Evolutionary conservation across 345 rosid genomes (phyloP).

Genomic region (Carallia pectinifolia): DNA sequence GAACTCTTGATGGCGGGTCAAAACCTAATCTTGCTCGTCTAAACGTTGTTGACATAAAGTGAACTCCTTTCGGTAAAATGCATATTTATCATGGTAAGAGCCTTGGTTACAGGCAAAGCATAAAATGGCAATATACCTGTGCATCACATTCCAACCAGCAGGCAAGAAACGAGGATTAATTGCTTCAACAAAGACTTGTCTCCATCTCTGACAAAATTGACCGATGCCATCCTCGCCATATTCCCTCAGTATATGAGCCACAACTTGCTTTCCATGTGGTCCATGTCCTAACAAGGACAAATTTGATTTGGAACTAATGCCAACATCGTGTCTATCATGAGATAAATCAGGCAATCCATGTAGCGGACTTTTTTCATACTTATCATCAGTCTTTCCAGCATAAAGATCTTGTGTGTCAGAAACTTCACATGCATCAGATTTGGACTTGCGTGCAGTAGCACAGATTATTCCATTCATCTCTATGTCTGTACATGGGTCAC

Average conservation of each 20-base stretch:
- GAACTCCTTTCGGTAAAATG: background rate
- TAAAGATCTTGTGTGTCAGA: conserved; percentile 24
- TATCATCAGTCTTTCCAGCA: conserved; percentile 31
- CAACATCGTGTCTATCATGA: conserved; percentile 31
- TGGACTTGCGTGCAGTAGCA: conserved; percentile 14
- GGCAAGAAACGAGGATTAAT: conserved; percentile 79
- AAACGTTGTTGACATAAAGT: background rate
- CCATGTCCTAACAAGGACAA: conserved; percentile 93
- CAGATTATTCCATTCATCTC: conserved; percentile 16
- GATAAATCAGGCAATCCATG: conserved; percentile 26
- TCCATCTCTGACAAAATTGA: conserved; percentile 88
- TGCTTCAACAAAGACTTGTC: conserved; percentile 86
- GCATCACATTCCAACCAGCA: conserved; percentile 86
- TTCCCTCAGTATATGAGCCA: conserved; percentile 57
- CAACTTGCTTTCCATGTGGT: conserved; percentile 89
- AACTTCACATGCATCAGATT: conserved; percentile 25
- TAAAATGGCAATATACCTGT: conserved; percentile 46
- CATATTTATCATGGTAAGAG: background rate
- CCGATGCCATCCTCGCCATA: conserved; percentile 71
- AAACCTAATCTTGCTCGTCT: too few species aligned
- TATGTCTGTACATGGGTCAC: conserved; percentile 21
- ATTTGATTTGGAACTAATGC: conserved; percentile 41
- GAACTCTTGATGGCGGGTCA: too few species aligned
- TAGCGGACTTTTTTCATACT: conserved; percentile 10
- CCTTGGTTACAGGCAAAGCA: background rate